phyloP scores from a whole-genome alignment of 1,139 yeast species.

The Pneumocystis canis region DNA sequence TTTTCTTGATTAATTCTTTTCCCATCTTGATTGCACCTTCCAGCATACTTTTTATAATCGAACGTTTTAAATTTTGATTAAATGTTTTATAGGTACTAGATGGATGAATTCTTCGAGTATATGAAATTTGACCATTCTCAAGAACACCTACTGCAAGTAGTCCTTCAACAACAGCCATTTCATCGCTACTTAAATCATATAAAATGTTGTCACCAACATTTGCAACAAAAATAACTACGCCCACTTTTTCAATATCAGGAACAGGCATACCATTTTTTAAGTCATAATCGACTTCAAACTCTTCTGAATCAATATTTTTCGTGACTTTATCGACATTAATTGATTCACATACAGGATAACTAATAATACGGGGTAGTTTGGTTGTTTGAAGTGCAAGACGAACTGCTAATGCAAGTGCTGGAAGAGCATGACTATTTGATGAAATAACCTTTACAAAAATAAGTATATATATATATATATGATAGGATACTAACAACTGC shows the following conservation, averaged over 20 bases:
- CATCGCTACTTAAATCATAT: background rate
- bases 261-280: background rate
- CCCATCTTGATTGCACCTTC: background rate
- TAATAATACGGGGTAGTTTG: background rate
- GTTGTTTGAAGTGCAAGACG: background rate
- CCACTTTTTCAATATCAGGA: background rate
- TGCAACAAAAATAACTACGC: background rate
- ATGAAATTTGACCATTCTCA: background rate
- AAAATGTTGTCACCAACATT: background rate
- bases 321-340: background rate
- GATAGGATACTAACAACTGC: background rate
- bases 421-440: background rate
- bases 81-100: background rate
- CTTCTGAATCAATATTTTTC: background rate
- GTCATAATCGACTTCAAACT: background rate
- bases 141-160: background rate
- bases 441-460: background rate
- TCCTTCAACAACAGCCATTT: background rate
- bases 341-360: background rate
- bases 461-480: background rate
- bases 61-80: background rate
- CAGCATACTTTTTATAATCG: background rate
- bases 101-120: background rate
- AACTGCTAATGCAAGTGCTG: background rate
- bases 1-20: background rate